These are phyloP conservation scores for Hippophae tibetana DNA, from an alignment of 306 rosid genomes.

Conservation along the genomic window DNA sequence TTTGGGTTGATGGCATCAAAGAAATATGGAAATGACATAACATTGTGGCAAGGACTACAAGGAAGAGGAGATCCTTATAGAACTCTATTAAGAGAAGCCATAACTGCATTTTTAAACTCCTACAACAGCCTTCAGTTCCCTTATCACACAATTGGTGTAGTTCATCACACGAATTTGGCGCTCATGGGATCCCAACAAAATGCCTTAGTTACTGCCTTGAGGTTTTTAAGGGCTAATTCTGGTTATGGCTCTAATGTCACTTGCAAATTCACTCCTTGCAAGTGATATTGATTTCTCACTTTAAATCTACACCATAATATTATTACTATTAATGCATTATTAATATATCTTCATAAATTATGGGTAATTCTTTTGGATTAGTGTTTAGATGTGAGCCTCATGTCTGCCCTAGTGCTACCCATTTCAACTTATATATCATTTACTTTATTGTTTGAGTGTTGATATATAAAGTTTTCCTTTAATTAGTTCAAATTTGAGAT, in stretches of 20 bases:
- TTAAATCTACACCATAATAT: too few species aligned
- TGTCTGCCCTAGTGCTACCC: too few species aligned
- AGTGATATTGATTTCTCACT: slow-evolving; percentile 8
- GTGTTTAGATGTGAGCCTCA: too few species aligned
- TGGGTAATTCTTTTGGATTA: too few species aligned
- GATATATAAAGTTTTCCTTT: too few species aligned
- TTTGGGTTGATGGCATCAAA: slow-evolving; percentile 56
- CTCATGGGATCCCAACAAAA: slow-evolving; percentile 51
- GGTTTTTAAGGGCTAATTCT: slow-evolving; percentile 63
- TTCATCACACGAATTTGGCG: slow-evolving; percentile 46
- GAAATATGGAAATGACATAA: slow-evolving; percentile 62
- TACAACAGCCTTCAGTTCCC: slow-evolving; percentile 50
- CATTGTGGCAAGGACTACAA: slow-evolving; percentile 61
- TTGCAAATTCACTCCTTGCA: slow-evolving; percentile 72
- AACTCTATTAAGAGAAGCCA: slow-evolving; percentile 72
- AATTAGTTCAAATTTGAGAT: too few species aligned
- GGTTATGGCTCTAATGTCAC: slow-evolving; percentile 43
- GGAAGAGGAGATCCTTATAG: slow-evolving; percentile 77
- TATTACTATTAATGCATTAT: too few species aligned
- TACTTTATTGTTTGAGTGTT: too few species aligned
- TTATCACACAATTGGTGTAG: slow-evolving; percentile 46
- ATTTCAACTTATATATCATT: too few species aligned
- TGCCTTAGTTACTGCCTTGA: slow-evolving; percentile 53
- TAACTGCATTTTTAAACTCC: slow-evolving; percentile 70
- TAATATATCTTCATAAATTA: too few species aligned